Conservation (phyloP, 805 yeast genomes). For the Candida michaelii region DNA sequence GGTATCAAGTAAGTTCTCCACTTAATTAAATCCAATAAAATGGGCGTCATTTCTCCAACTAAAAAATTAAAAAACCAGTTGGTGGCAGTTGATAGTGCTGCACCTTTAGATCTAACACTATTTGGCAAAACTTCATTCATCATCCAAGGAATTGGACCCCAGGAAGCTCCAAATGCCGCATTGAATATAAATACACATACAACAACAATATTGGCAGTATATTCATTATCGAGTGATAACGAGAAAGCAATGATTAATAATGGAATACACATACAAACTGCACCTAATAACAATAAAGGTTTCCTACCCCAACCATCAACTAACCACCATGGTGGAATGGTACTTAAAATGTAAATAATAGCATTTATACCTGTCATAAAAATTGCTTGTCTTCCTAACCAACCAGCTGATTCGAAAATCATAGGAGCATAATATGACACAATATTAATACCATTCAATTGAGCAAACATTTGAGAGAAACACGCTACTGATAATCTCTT, state of each 20-base stretch:
- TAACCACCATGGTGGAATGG: constrained; percentile 87
- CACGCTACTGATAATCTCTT: constrained; percentile 83
- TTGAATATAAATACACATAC: constrained; percentile 74
- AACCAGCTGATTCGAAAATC: constrained; percentile 93
- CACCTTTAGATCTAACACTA: constrained; percentile 83
- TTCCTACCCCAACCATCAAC: constrained; percentile 92
- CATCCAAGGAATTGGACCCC: constrained; percentile 97
- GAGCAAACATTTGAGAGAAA: constrained; percentile 90
- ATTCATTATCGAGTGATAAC: constrained; percentile 29
- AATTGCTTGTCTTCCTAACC: constrained; percentile 85
- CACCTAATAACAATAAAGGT: constrained; percentile 78
- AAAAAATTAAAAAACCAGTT: constrained; percentile 92
- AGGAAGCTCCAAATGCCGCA: constrained; percentile 82
- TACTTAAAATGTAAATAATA: constrained; percentile 46
- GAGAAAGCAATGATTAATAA: constrained; percentile 63
- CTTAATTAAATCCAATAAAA: constrained; percentile 68
- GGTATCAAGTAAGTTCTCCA: constrained; percentile 86
- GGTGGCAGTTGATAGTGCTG: constrained; percentile 85
- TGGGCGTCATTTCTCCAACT: constrained; percentile 90
- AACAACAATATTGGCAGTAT: constrained; percentile 73
- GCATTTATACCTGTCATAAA: constrained; percentile 81
- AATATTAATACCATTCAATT: constrained; percentile 89
- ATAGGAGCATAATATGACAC: constrained; percentile 91
- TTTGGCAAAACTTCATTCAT: constrained; percentile 86
- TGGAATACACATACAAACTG: constrained; percentile 75